Percentiles rank a stretch among this genome's conserved stretches.
phyloP scores from a whole-genome alignment of 257 asterid species.

The Gentiana dahurica region DNA sequence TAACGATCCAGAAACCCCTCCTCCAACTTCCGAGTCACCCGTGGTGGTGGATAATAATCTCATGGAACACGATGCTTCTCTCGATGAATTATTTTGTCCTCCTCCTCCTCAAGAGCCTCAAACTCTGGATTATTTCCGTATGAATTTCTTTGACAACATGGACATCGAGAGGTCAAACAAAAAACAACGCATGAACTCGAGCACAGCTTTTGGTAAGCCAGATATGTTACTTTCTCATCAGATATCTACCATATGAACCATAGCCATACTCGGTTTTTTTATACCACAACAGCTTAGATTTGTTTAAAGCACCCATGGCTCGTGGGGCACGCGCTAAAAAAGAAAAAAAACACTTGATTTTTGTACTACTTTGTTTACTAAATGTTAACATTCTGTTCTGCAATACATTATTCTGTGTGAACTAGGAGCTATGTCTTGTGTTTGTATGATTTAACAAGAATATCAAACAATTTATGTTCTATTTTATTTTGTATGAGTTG shows the following conservation, averaged over 20 bases:
- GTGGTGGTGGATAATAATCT: conserved; percentile 37
- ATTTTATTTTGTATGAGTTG: too few relatives aligned
- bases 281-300: too few relatives aligned
- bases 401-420: too few relatives aligned
- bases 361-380: too few relatives aligned
- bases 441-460: too few relatives aligned
- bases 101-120: conserved; percentile 39
- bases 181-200: conserved; percentile 30
- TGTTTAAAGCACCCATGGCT: too few relatives aligned
- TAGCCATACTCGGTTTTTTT: too few relatives aligned
- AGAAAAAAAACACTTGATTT: too few relatives aligned
- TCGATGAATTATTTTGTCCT: conserved; percentile 49
- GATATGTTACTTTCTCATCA: conserved; percentile 40
- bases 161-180: conserved; percentile 36
- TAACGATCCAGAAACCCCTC: conserved; percentile 65
- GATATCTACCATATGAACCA: conserved; percentile 33
- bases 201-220: conserved; percentile 26
- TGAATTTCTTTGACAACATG: conserved; percentile 30
- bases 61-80: conserved; percentile 33
- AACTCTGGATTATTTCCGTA: conserved; percentile 58
- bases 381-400: too few relatives aligned
- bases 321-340: too few relatives aligned
- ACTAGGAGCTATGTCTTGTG: too few relatives aligned
- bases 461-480: too few relatives aligned
- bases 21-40: conserved; percentile 52